Conservation (phyloP, 176 grass and related monocot species). For the Bolboschoenus planiculmis region DNA sequence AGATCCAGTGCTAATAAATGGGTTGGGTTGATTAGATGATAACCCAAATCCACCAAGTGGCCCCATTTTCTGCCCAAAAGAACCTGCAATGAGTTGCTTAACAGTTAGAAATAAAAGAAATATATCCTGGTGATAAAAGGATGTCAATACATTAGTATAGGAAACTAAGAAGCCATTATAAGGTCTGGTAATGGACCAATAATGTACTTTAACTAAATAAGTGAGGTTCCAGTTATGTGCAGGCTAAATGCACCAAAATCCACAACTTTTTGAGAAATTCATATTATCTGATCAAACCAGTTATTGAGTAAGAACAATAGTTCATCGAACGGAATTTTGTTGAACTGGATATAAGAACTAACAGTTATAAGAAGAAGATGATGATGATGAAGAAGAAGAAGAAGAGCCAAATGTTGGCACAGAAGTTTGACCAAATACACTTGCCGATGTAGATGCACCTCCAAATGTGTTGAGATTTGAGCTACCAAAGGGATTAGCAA, state of each 20-base stretch:
- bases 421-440: conserved; percentile 10
- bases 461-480: conserved; percentile 6
- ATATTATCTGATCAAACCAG: not conserved
- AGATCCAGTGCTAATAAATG: not conserved
- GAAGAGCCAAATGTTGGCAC: not conserved
- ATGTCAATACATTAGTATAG: not conserved
- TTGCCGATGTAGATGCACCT: not conserved
- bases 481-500: not conserved
- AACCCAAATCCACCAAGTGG: conserved; percentile 12
- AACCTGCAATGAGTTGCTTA: not conserved
- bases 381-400: not conserved
- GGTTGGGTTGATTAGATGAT: not conserved
- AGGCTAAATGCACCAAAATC: not conserved
- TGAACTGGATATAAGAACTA: not conserved
- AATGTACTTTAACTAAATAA: not conserved
- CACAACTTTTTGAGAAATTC: not conserved
- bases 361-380: not conserved
- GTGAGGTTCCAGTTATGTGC: not conserved
- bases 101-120: not conserved
- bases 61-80: conserved; percentile 14
- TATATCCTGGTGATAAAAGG: not conserved
- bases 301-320: not conserved
- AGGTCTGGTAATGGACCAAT: not conserved
- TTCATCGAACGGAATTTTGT: not conserved
- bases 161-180: not conserved